Percentiles rank a stretch among this genome's conserved stretches.
These are phyloP conservation scores for Oryza australiensis DNA, from an alignment of 176 grass and related monocot genomes.

Conservation along the genomic window DNA sequence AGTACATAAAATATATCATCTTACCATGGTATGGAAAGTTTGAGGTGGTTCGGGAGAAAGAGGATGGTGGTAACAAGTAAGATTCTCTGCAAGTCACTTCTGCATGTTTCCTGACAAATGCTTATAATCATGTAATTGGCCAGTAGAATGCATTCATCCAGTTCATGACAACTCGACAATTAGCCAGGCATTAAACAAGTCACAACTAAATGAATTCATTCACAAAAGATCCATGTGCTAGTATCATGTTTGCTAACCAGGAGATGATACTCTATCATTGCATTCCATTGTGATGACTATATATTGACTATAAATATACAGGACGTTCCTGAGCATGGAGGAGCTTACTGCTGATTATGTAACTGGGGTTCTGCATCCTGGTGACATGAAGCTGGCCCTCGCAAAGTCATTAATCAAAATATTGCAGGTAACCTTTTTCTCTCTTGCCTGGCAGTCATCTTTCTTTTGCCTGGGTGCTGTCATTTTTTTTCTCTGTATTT, in stretches of 20 bases:
- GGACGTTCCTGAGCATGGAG: slow-evolving; percentile 48
- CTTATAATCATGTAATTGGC: not conserved
- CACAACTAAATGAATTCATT: not conserved
- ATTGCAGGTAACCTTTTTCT: slow-evolving; percentile 50
- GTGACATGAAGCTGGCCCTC: slow-evolving; percentile 56
- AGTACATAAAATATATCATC: slow-evolving; percentile 61
- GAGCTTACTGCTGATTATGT: slow-evolving; percentile 59
- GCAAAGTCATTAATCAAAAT: slow-evolving; percentile 53
- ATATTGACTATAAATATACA: slow-evolving; percentile 2
- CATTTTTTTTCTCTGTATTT: not conserved
- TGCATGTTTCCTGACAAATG: not conserved
- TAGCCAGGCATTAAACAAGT: not conserved
- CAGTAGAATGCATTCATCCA: not conserved
- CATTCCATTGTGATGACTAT: not conserved
- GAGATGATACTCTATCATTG: not conserved
- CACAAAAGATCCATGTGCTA: no score
- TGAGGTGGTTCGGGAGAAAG: slow-evolving; percentile 54
- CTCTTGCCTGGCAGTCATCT: not conserved
- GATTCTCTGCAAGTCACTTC: not conserved
- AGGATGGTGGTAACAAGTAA: slow-evolving; percentile 61
- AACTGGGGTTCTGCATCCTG: slow-evolving; percentile 58
- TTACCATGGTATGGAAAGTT: slow-evolving; percentile 61
- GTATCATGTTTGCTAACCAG: not conserved
- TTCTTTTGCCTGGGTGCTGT: not conserved
- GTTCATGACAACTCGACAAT: no score